Base-by-base conservation (phyloP, 441 rosid genomes). In the Populus hybrid region DNA sequence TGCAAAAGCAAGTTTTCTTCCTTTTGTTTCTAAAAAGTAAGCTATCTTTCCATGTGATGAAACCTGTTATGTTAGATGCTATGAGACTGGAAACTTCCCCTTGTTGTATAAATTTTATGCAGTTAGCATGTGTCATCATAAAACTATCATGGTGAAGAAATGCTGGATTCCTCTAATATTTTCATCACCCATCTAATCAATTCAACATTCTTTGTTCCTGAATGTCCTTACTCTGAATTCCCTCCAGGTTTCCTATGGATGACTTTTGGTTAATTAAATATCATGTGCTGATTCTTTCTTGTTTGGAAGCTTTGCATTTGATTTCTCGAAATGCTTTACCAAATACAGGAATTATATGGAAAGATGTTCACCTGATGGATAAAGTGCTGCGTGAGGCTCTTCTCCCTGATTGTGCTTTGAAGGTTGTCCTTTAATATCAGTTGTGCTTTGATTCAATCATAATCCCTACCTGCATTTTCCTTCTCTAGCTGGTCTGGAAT, bases 331-430 rank as follows among this genome's bases (percentile, higher is more conserved):
- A 79, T 84, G 65, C 66, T 80, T 76, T 71, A 53, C 72, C 18
- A 77, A 75, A 73, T 85, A 78, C 86, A 97, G 98, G 94, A 86
- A 83, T 85, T 71, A 86, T 97, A 76, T 97, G 98, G 99, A 87
- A 84, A 77, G 98, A 93, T 87, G 97, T 91, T 50, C 91, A 89
- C 66, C 82, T 94, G 77, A 83, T 97, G 91, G 97, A 94, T 81
- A 94, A 89, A 85, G 97, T 90, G 30, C 82, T 94, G 80, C 85
- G 79, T 76, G 97, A 93, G 82, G 95, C 97, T 87, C 86, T 81
- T 71, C 95, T 97, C 75, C 86, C 92, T 63, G 97, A 88, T 76
- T 85, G 84, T 84, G 86, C 91, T 16, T 82, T 89, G 75, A 91
- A 93, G 98, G 98, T 96, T 70, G 42, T 76, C 67, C 64, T 81